A percentile compares a stretch with the other conserved stretches of the same genome.
phyloP scores from a whole-genome alignment of 2,329 filamentous ascomycete species.

The Didymella segeticola region DNA sequence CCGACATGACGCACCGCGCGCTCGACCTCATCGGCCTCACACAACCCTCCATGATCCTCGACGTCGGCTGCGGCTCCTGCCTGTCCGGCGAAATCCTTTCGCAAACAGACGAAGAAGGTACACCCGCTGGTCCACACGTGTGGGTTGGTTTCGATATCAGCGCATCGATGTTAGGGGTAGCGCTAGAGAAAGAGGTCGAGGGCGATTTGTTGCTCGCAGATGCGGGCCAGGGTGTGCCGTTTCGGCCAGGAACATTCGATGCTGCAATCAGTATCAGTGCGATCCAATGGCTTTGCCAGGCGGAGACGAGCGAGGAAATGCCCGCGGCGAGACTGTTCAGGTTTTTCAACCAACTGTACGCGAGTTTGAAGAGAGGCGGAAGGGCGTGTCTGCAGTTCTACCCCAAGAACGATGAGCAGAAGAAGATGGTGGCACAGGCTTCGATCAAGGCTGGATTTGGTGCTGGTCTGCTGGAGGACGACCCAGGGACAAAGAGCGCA shows the following conservation, averaged over 20 bases:
- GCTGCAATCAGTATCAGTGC: slow-evolving; percentile 94
- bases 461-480: slow-evolving; percentile 92
- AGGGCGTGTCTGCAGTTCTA: slow-evolving; percentile 97
- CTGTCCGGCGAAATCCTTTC: slow-evolving; percentile 94
- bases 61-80: slow-evolving; percentile 95
- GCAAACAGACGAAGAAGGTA: slow-evolving; percentile 67
- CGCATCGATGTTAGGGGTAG: slow-evolving; percentile 94
- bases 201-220: slow-evolving; percentile 94
- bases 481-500: slow-evolving; percentile 92
- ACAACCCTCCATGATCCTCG: slow-evolving; percentile 85
- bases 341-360: slow-evolving; percentile 94
- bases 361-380: slow-evolving; percentile 80
- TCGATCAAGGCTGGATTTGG: slow-evolving; percentile 95
- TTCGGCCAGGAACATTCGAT: slow-evolving; percentile 90
- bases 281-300: slow-evolving; percentile 99
- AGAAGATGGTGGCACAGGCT: slow-evolving; percentile 88
- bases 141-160: slow-evolving; percentile 99
- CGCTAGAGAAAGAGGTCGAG: slow-evolving; percentile 87
- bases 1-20: slow-evolving; percentile 90
- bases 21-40: slow-evolving; percentile 87
- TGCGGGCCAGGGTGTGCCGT: slow-evolving; percentile 94
- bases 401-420: slow-evolving; percentile 91
- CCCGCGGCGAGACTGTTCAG: slow-evolving; percentile 78
- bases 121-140: slow-evolving; percentile 77
- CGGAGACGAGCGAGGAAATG: slow-evolving; percentile 84